Conservation (phyloP, 768 basidiomycete species). For the Lanmaoa rubissima region DNA sequence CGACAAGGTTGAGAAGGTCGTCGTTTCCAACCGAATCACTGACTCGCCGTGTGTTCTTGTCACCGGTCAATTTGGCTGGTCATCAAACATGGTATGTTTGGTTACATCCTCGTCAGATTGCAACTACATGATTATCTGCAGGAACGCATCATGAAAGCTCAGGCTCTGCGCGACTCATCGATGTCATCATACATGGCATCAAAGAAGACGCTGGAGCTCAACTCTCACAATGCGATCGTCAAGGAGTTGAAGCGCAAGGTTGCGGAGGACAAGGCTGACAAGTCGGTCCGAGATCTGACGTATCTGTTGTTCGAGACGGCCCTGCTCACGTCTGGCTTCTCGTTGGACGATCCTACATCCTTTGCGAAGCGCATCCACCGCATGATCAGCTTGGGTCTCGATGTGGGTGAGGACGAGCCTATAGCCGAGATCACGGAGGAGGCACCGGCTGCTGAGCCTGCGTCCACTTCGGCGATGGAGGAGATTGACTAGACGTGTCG, state of each 20-base stretch:
- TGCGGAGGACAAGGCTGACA: constrained; percentile 96
- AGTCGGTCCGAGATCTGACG: constrained; percentile 95
- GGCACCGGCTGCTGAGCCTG: constrained; percentile 55
- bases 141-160: constrained; percentile 99
- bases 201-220: constrained; percentile 97
- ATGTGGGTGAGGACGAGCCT: constrained; percentile 75
- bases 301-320: constrained; percentile 97
- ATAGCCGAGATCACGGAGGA: constrained; percentile 37
- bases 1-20: constrained; percentile 99
- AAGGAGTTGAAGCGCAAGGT: constrained; percentile 96
- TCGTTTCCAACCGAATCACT: constrained; percentile 95
- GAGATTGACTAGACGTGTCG: constrained; percentile 74
- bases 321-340: constrained; percentile 92
- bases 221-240: constrained; percentile 88
- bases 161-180: constrained; percentile 92
- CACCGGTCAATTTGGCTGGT: constrained; percentile 99
- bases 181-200: constrained; percentile 99
- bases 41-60: constrained; percentile 97
- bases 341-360: constrained; percentile 90
- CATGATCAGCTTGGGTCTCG: constrained; percentile 91
- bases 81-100: constrained; percentile 86
- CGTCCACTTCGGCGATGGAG: constrained; percentile 88
- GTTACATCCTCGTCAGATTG: neutral
- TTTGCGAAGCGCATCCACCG: constrained; percentile 96
- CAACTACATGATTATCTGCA: constrained; percentile 24